Percentiles rank a stretch among this genome's conserved stretches.
Evolutionary conservation across 805 yeast species (phyloP).

Genomic region (Yarrowia sp.): DNA sequence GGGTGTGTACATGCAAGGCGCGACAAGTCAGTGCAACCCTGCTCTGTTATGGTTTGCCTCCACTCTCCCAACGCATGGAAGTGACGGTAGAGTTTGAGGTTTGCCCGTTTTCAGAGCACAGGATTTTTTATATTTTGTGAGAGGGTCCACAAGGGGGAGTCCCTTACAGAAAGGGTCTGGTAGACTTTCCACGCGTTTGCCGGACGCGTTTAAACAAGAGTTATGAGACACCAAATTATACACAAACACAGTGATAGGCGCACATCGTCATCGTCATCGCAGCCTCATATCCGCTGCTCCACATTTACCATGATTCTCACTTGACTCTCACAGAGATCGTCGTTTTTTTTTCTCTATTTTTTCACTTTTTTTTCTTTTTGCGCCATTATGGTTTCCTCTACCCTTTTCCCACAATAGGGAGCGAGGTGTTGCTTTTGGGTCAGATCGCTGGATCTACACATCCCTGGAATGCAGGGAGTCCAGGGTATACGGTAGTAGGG

Average conservation of each 20-base stretch:
- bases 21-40: background rate
- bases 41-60: background rate
- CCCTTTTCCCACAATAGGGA: background rate
- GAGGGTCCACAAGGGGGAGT: background rate
- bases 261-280: background rate
- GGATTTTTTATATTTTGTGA: too few relatives aligned
- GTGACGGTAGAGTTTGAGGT: background rate
- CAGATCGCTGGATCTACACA: slow-evolving; percentile 21
- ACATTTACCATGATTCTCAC: background rate
- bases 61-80: slow-evolving; percentile 21
- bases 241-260: too few relatives aligned
- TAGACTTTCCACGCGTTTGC: too few relatives aligned
- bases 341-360: background rate
- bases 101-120: background rate
- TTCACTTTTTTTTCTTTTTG: background rate
- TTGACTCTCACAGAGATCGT: background rate
- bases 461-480: slow-evolving; percentile 23
- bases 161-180: slow-evolving; percentile 6
- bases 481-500: background rate
- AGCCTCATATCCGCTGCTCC: background rate
- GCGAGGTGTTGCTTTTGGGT: background rate
- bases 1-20: background rate
- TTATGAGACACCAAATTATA: too few relatives aligned
- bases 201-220: too few relatives aligned
- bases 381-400: too few relatives aligned